Base-by-base conservation (phyloP, 2,329 filamentous ascomycete species). In the Aspergillus sp. region DNA sequence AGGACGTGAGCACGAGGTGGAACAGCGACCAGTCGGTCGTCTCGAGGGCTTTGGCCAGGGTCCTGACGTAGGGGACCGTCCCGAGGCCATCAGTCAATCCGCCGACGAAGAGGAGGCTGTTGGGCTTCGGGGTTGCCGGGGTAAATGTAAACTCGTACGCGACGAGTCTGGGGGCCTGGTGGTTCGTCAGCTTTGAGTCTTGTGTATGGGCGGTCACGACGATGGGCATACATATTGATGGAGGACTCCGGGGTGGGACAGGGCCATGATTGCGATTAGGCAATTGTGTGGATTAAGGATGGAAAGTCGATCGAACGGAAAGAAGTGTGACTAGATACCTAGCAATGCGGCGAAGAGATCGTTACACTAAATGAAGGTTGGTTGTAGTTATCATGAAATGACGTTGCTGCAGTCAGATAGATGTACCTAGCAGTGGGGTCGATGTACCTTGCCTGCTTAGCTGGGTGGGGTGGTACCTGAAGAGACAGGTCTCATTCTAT, bases 61-160 rank as follows among this genome's bases (percentile, higher is more conserved):
- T 61, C 42, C 74, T 65, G 2, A 82, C 75, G 65, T 84, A 86
- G 16, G 73, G 67, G 6, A 84, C 80, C 5, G 77, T 81, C 50
- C 77, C 74, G 47, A 83, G 73, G 17, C 80, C 82, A 65, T 86
- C 83, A 47, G 74, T 77, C 38, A 87, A 74, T 34, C 84, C 84
- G 54, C 80, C 82, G 48, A 86, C 71, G 71, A 82, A 85, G 59
- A 86, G 69, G 46, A 86, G 69, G 23, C 77, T 81, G 67, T 83
- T 64, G 40, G 64, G 66, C 47, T 73, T 75, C 38, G 49, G 57
- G 56, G 63, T 52, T 29, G 61, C 40, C 42, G 55, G 50, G 44
- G 51, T 44, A 16, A 58, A 56, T 16, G 59, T 63, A 55, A 71
- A 76, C 60, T 77, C 75, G 55, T 76, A 76, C 11, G 73, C 69